A percentile compares a stretch with the other conserved stretches of the same genome.
Conservation (phyloP, 768 basidiomycete genomes). For the Calocera cornea region DNA sequence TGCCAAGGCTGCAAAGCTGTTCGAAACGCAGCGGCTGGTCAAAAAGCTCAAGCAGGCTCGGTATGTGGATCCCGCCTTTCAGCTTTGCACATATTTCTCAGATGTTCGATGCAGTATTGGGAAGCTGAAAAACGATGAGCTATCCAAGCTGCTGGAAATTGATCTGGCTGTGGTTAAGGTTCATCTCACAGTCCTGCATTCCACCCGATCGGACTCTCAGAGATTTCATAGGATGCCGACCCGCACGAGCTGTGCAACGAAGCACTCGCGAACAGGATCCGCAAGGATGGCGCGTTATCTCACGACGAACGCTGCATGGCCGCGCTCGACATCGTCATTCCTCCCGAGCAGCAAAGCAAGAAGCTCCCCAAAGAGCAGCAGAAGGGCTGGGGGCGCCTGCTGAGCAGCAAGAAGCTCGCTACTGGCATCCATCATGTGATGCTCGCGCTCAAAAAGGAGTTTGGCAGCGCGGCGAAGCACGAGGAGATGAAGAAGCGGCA, state of each 20-base stretch:
- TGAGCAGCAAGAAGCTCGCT: not conserved
- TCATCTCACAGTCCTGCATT: not conserved
- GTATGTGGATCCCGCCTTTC: constrained; percentile 28
- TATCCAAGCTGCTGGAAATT: constrained; percentile 16
- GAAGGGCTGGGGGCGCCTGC: not conserved
- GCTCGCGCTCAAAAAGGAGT: constrained; percentile 1
- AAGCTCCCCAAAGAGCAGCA: not conserved
- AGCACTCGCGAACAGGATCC: not conserved
- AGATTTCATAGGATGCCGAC: not conserved
- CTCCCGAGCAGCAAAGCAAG: not conserved
- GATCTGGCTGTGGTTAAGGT: constrained; percentile 28
- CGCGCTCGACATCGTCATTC: not conserved
- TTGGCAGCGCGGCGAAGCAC: constrained; percentile 5
- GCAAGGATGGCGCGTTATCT: not conserved
- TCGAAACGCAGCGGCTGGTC: constrained; percentile 70
- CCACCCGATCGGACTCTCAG: not conserved
- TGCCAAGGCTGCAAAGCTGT: constrained; percentile 65
- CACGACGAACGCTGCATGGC: constrained; percentile 1
- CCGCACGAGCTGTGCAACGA: not conserved
- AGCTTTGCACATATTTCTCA: not conserved
- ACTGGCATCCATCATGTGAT: not conserved
- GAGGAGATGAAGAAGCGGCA: constrained; percentile 17
- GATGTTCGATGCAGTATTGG: not conserved
- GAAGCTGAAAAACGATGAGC: not conserved
- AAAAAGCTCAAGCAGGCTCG: constrained; percentile 63